Percentiles rank a stretch among this genome's conserved stretches.
Conservation (phyloP, 768 basidiomycete species). For the Mycena floridula region DNA sequence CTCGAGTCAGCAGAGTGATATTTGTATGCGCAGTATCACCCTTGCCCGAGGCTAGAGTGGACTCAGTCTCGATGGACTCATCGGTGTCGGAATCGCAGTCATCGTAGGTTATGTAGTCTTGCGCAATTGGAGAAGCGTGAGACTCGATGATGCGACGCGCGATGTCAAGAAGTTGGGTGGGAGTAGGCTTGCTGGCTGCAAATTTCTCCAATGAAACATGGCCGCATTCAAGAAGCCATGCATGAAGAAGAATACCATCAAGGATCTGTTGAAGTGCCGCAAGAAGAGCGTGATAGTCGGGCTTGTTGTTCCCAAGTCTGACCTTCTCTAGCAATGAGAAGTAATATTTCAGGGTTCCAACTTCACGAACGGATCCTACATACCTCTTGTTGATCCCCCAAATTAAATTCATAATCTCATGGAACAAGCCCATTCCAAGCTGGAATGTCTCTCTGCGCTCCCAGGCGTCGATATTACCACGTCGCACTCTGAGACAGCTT, state of each 20-base stretch:
- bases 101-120: no score
- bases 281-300: slow-evolving; percentile 27
- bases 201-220: slow-evolving; percentile 8
- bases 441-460: slow-evolving; percentile 16
- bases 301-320: slow-evolving; percentile 22
- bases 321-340: slow-evolving; percentile 26
- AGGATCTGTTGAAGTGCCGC: slow-evolving; percentile 23
- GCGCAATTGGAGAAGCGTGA: slow-evolving; percentile 18
- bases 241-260: slow-evolving; percentile 24
- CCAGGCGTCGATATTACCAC: slow-evolving; percentile 16
- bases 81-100: no score
- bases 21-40: slow-evolving; percentile 19
- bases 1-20: slow-evolving; percentile 15
- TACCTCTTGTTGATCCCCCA: slow-evolving; percentile 24
- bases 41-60: no score
- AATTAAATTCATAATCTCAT: slow-evolving; percentile 26
- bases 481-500: slow-evolving; percentile 9
- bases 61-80: no score
- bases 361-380: slow-evolving; percentile 15
- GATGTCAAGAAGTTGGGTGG: slow-evolving; percentile 10
- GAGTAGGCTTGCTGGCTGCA: slow-evolving; percentile 20
- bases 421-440: slow-evolving; percentile 24
- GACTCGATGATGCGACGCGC: slow-evolving; percentile 16
- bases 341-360: no score
- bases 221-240: slow-evolving; percentile 22